phyloP scores from a whole-genome alignment of 345 rosid species.

The Populus ilicifolia region DNA sequence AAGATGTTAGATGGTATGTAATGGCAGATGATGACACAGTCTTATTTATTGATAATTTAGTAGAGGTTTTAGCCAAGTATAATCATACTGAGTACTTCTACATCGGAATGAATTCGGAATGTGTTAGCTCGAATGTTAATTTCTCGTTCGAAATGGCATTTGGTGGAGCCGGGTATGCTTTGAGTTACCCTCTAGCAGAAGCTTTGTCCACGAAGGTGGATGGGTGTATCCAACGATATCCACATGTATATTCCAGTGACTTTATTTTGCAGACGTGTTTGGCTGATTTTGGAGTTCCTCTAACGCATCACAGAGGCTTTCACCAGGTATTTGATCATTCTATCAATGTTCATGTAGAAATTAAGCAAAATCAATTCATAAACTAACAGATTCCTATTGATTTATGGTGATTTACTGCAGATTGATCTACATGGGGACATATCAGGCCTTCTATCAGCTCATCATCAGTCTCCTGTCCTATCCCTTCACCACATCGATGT shows the following conservation, averaged over 20 bases:
- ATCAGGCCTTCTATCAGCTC: conserved; percentile 66
- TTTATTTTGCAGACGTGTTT: conserved; percentile 36
- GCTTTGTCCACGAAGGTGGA: conserved; percentile 40
- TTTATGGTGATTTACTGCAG: conserved; percentile 22
- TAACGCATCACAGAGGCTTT: conserved; percentile 42
- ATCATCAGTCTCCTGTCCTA: conserved; percentile 47
- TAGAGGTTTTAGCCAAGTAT: conserved; percentile 40
- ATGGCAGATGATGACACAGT: conserved; percentile 60
- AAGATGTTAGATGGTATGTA: conserved; percentile 46
- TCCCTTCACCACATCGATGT: conserved; percentile 62
- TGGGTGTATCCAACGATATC: conserved; percentile 48
- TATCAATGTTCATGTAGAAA: not conserved
- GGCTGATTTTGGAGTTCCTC: conserved; percentile 46
- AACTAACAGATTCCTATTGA: not conserved
- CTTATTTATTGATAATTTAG: conserved; percentile 47
- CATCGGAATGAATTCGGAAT: conserved; percentile 50
- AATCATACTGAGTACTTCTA: conserved; percentile 48
- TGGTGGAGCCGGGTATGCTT: conserved; percentile 69
- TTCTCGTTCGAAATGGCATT: conserved; percentile 55
- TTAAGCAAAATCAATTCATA: not conserved
- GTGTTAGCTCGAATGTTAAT: conserved; percentile 27
- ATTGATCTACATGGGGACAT: conserved; percentile 57
- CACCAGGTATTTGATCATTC: conserved; percentile 48
- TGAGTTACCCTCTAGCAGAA: conserved; percentile 52
- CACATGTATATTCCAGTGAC: conserved; percentile 34